Evolutionary conservation across 495 filamentous ascomycete genomes (phyloP).

Genomic region (Arthonia radiata): DNA sequence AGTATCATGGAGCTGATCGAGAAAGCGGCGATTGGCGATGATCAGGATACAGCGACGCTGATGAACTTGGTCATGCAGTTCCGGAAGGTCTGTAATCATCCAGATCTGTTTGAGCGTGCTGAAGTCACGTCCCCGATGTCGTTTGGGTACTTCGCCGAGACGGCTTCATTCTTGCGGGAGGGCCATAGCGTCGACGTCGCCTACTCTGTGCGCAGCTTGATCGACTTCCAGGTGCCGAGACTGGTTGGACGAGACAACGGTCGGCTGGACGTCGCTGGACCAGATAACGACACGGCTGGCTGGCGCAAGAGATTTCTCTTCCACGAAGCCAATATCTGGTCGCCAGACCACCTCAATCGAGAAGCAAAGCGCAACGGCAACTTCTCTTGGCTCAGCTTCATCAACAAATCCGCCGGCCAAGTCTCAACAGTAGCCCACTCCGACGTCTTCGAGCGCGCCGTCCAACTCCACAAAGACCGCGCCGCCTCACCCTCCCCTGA

Average conservation of each 20-base stretch:
- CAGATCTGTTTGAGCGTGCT: constrained; percentile 85
- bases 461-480: constrained; percentile 24
- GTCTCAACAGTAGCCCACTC: constrained; percentile 37
- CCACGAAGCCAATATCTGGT: constrained; percentile 75
- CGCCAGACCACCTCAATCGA: constrained; percentile 47
- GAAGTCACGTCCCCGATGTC: constrained; percentile 75
- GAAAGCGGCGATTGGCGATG: constrained; percentile 83
- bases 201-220: constrained; percentile 69
- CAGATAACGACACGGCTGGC: constrained; percentile 47
- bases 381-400: constrained; percentile 83
- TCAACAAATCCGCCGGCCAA: constrained; percentile 51
- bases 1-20: constrained; percentile 97
- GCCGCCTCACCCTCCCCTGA: neutral
- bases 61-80: constrained; percentile 99
- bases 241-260: constrained; percentile 55
- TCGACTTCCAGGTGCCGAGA: constrained; percentile 61
- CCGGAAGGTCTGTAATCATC: constrained; percentile 97
- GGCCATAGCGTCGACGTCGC: constrained; percentile 51
- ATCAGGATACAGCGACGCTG: constrained; percentile 77
- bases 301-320: constrained; percentile 48
- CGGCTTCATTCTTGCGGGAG: constrained; percentile 80
- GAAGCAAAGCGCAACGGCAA: constrained; percentile 28
- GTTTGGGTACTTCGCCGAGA: constrained; percentile 67
- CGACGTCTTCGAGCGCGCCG: constrained; percentile 37
- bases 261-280: constrained; percentile 49